Base-by-base conservation (phyloP, 2,329 filamentous ascomycete genomes). In the Diplodia seriata region DNA sequence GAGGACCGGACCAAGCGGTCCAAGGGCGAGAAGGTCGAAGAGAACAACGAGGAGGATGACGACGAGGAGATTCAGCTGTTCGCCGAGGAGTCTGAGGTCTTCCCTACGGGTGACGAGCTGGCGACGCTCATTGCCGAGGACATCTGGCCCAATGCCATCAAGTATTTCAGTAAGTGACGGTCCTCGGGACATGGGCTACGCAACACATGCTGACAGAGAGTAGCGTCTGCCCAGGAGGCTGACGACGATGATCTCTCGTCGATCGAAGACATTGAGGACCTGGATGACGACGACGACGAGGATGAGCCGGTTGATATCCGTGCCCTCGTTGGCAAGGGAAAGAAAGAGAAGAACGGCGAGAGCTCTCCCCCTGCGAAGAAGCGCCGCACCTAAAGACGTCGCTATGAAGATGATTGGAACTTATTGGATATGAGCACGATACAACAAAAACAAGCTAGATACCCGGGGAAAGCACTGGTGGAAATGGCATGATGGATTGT, bases 121-220 rank as follows among this genome's bases (percentile, higher is more conserved):
- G 94, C 93, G 49, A 85, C 93, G 70, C 85, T 89, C 69, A 84
- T 98, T 72, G 88, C 91, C 9, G 94, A 98, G 76, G 94, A 98
- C 73, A 82, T 98, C 64, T 97, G 91, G 90, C 91, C 92, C 57
- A 88, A 89, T 70, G 94, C 94, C 68, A 90, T 97, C 78, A 92
- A 91, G 79, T 96, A 95, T 82, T 98, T 95, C 82, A 91, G 92
- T 95, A 83, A 81, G 91, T 87, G 2, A 15, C 47, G 11, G 31
- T 14, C 56, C 57, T 31, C 11, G 65, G 66, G 61, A 11, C 7
- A 56, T 18, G 15, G 15, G 3, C 18, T 33, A 4, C 18, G 11
- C 29, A 15, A 40, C 15, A 29, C 15, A 0, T 47, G 40, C 47
- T 56, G 38, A 55, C 63, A 9, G 8, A 40, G 26, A 33, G 15